Evolutionary conservation across 805 yeast species (phyloP).

Genomic region (Torulaspora gathmanii): DNA sequence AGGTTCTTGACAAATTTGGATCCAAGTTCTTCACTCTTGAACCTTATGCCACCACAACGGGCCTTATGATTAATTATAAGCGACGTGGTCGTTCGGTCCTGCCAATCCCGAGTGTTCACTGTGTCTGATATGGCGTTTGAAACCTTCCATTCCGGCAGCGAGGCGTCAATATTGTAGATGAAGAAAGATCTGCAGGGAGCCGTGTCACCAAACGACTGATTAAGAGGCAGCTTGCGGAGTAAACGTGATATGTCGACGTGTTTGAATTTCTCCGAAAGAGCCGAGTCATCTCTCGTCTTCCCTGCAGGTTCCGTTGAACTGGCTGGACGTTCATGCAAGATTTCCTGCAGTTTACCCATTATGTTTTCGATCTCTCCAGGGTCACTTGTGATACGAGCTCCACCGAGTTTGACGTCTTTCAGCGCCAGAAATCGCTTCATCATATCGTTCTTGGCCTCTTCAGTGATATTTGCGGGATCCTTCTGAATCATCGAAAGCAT

Average conservation of each 20-base stretch:
- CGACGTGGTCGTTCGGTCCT: conserved; percentile 19
- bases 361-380: conserved; percentile 46
- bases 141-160: conserved; percentile 59
- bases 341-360: conserved; percentile 40
- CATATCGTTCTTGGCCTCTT: conserved; percentile 48
- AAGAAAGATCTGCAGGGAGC: conserved; percentile 54
- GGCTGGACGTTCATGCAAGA: conserved; percentile 1
- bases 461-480: conserved; percentile 32
- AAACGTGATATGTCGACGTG: conserved; percentile 46
- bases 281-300: background rate
- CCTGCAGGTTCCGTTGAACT: background rate
- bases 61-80: conserved; percentile 28
- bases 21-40: conserved; percentile 16
- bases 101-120: conserved; percentile 19
- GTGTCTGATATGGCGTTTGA: conserved; percentile 45
- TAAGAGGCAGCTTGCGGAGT: conserved; percentile 61
- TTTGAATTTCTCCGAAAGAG: conserved; percentile 9
- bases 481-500: conserved; percentile 69
- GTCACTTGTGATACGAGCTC: conserved; percentile 36
- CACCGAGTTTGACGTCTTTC: conserved; percentile 41
- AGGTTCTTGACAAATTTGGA: conserved; percentile 13
- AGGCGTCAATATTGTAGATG: conserved; percentile 66
- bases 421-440: conserved; percentile 54
- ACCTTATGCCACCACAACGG: conserved; percentile 27
- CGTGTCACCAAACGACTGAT: conserved; percentile 47